Base-by-base conservation (phyloP, 129 eudicot genomes). In the Artemisia annua region DNA sequence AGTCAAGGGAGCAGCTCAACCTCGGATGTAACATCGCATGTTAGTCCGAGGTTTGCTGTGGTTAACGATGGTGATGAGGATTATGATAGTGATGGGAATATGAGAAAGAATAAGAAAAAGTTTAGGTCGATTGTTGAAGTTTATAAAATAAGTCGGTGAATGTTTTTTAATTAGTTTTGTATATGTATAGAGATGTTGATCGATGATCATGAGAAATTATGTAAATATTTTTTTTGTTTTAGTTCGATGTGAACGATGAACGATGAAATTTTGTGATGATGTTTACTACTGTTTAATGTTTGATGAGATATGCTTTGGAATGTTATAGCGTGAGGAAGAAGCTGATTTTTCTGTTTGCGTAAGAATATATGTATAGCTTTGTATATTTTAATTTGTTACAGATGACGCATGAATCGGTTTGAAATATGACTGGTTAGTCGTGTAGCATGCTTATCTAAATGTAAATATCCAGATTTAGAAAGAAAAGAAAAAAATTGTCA, bases 1-100 rank as follows among this genome's bases (percentile, higher is more conserved):
- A 67, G 58, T n/a, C 59, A 67, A 19, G 72, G 58, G 3, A 67
- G 72, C 14, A 48, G 72, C 22, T 49, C 59, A 39, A 7, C 46
- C 50, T 62, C 67, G 7, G 67, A 62, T 28, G 15, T 62, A 24
- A 62, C 67, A 62, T 62, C 67, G 20, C 18, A 4, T 13, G 5
- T 17, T 3, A 15, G 19, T 52, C 48, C 48, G 20, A 62, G 67
- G n/a, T 28, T 62, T 44, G 48, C 32, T n/a, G n/a, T n/a, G n/a
- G 67, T 46, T 0, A 44, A 62, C 66, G 48, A 28, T 28, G 15
- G 26, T 15, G 66, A 59, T 5, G 32, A 62, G 17, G 66, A 60
- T 24, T 14, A 62, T 39, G 46, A 61, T 7, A 14, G 18, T 30
- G 67, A 62, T 28, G 67, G 67, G 10, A 15, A 30, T 17, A 52